Percentiles rank a stretch among this genome's conserved stretches.
phyloP scores from a whole-genome alignment of 2,329 filamentous ascomycete genomes.

The Scorias spongiosa region DNA sequence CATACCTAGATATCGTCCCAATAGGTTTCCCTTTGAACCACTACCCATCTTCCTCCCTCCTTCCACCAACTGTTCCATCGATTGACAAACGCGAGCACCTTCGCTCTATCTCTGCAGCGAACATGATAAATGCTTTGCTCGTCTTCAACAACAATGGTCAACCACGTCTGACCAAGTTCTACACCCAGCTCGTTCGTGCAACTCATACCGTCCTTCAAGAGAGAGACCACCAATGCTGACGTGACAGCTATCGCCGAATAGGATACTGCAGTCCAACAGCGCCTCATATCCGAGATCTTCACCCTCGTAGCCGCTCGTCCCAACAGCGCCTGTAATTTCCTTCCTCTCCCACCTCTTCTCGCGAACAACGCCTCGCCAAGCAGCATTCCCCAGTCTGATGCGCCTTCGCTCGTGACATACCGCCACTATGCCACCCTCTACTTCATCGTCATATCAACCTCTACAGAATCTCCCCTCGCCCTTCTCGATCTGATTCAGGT shows the following conservation, averaged over 20 bases:
- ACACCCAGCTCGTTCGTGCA: slow-evolving; percentile 69
- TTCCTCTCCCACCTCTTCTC: slow-evolving; percentile 41
- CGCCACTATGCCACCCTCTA: slow-evolving; percentile 96
- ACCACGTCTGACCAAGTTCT: slow-evolving; percentile 94
- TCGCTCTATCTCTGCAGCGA: background rate
- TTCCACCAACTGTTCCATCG: no score
- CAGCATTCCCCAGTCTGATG: slow-evolving; percentile 43
- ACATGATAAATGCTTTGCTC: slow-evolving; percentile 95
- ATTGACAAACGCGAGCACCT: background rate
- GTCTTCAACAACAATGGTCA: slow-evolving; percentile 99
- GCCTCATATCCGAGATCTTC: slow-evolving; percentile 94
- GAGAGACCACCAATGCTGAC: slow-evolving; percentile 1
- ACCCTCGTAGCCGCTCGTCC: slow-evolving; percentile 85
- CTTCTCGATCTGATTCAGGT: slow-evolving; percentile 96
- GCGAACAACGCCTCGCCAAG: slow-evolving; percentile 8
- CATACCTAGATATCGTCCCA: no score
- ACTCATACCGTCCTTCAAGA: slow-evolving; percentile 1
- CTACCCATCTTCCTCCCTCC: no score
- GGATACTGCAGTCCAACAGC: slow-evolving; percentile 96
- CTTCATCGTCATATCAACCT: slow-evolving; percentile 95
- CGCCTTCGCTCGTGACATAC: slow-evolving; percentile 91
- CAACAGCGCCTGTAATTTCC: slow-evolving; percentile 89
- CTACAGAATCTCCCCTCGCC: slow-evolving; percentile 87
- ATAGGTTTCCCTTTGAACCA: no score
- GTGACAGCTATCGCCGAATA: slow-evolving; percentile 22